phyloP scores from a whole-genome alignment of 805 yeast genomes.

The Tetrapisispora fleetii region DNA sequence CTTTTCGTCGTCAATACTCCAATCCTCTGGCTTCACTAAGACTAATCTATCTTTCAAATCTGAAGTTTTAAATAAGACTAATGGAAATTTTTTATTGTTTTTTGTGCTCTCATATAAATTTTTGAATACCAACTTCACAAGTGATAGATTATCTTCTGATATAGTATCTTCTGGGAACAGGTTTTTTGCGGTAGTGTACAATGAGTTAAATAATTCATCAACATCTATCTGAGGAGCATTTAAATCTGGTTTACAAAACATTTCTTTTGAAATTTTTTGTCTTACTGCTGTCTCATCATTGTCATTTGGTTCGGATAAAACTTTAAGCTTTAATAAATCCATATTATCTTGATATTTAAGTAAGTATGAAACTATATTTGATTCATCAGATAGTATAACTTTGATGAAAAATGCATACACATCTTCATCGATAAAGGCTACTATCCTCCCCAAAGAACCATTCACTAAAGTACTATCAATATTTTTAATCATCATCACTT shows the following conservation, averaged over 20 bases:
- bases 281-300: slow-evolving; percentile 14
- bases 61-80: slow-evolving; percentile 64
- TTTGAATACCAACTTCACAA: slow-evolving; percentile 35
- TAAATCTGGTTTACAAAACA: slow-evolving; percentile 10
- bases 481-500: slow-evolving; percentile 76
- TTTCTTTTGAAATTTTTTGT: slow-evolving; percentile 20
- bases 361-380: slow-evolving; percentile 10
- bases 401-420: slow-evolving; percentile 36
- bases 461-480: slow-evolving; percentile 63
- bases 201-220: slow-evolving; percentile 41
- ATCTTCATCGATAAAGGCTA: slow-evolving; percentile 45
- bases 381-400: slow-evolving; percentile 10
- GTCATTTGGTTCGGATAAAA: slow-evolving; percentile 10
- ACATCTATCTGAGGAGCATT: slow-evolving; percentile 2
- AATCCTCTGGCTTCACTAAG: slow-evolving; percentile 69
- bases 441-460: slow-evolving; percentile 65
- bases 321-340: slow-evolving; percentile 11
- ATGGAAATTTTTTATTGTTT: slow-evolving; percentile 46
- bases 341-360: slow-evolving; percentile 12
- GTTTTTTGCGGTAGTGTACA: slow-evolving; percentile 25
- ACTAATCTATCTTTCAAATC: slow-evolving; percentile 66
- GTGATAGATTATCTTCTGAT: slow-evolving; percentile 34
- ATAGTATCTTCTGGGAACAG: slow-evolving; percentile 28
- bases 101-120: slow-evolving; percentile 35
- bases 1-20: slow-evolving; percentile 69